phyloP scores from a whole-genome alignment of 306 rosid genomes.

The Abrus pulchellus region DNA sequence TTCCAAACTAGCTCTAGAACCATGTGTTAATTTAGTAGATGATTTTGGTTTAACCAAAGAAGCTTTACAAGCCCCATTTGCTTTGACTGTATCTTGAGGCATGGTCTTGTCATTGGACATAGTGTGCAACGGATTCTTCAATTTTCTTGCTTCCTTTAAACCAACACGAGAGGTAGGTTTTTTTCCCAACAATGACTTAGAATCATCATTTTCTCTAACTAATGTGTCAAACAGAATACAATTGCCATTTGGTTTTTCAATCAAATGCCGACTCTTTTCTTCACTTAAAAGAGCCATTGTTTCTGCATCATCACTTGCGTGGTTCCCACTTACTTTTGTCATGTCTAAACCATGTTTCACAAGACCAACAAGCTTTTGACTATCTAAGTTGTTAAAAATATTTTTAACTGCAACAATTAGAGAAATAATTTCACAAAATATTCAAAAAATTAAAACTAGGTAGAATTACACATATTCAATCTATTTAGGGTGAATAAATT shows the following conservation, averaged over 20 bases:
- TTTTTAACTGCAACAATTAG: conserved; percentile 75
- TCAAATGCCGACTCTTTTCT: conserved; percentile 46
- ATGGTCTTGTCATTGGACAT: not conserved
- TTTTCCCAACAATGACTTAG: conserved; percentile 48
- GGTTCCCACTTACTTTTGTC: conserved; percentile 53
- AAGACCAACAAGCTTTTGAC: conserved; percentile 52
- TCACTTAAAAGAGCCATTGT: conserved; percentile 41
- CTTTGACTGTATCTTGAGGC: conserved; percentile 37
- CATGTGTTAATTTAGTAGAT: conserved; percentile 25
- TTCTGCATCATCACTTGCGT: conserved; percentile 44
- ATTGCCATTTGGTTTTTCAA: conserved; percentile 43
- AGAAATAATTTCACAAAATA: conserved; percentile 53
- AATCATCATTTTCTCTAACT: conserved; percentile 51
- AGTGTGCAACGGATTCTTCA: not conserved
- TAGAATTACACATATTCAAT: conserved; percentile 35
- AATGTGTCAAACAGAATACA: conserved; percentile 24
- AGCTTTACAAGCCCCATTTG: conserved; percentile 37
- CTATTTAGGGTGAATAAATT: conserved; percentile 11
- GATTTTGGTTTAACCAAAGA: conserved; percentile 51
- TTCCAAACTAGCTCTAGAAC: conserved; percentile 7
- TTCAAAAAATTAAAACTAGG: conserved; percentile 39
- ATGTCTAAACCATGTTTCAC: conserved; percentile 54
- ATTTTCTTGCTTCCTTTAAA: conserved; percentile 28
- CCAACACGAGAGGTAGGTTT: conserved; percentile 40
- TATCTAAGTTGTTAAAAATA: conserved; percentile 71